Base-by-base conservation (phyloP, 2,329 filamentous ascomycete genomes). In the Cladophialophora immunda region DNA sequence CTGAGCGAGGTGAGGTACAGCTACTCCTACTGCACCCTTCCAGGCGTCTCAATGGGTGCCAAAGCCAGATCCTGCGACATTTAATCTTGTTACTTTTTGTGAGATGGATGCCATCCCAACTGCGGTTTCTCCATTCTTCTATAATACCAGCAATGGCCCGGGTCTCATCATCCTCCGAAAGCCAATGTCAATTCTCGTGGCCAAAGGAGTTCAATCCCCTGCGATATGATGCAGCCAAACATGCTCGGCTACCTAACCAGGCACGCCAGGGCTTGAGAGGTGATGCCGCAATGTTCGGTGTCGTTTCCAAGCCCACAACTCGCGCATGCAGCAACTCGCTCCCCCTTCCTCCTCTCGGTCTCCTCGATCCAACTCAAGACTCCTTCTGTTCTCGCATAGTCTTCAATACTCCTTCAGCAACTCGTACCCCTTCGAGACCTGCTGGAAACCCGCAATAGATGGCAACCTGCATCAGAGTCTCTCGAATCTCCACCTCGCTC, bases 401-500 rank as follows among this genome's bases (percentile, higher is more conserved):
- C 30, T 67, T 66, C 50, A 74, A 60, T 15, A 72, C 69, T 34
- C 58, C 62, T 61, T 71, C 75, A 19, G 76, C 75, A 29, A 75
- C 71, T 64, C 76, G 75, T n/a, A 75, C 72, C 9, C 70, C 81
- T 63, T 83, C 81, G 8, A 83, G 74, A 1, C 80, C 81, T 4
- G 81, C 79, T 0, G 81, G 81, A 5, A 81, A 75, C 9, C 81
- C 81, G 62, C 79, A 81, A 66, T 83, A 83, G 54, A 71, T 61
- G 3, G 72, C 65, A 32, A 71, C 72, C 61, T 75, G 73, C 4
- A 78, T 78, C 1, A 72, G 64, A 3, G 66, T 71, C 77, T 90
- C 88, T 19, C 88, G 79, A 59, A 90, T 88, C 76, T 90, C 88
- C 19, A 86, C 75, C 73, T 89, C 87, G 0, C 81, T 84, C 11